These are phyloP conservation scores for Botrytis squamosa DNA, from an alignment of 2,329 filamentous ascomycete genomes.

Conservation along the genomic window DNA sequence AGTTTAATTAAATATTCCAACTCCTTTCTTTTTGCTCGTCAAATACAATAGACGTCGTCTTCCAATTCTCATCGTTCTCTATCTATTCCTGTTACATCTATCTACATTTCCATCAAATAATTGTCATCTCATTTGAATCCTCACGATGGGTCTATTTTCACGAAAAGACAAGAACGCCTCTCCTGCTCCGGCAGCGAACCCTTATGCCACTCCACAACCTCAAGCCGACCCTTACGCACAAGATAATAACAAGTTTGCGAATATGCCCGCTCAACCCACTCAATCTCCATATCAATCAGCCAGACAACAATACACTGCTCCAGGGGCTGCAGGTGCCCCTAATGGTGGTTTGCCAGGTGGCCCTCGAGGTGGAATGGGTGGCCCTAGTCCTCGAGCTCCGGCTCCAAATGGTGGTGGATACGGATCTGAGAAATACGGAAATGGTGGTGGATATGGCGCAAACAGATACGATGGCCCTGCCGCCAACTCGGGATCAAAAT, in stretches of 20 bases:
- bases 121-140: neutral
- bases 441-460: slow-evolving; percentile 50
- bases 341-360: slow-evolving; percentile 31
- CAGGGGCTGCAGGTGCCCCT: slow-evolving; percentile 30
- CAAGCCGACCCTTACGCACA: slow-evolving; percentile 58
- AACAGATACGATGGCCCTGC: slow-evolving; percentile 51
- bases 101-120: neutral
- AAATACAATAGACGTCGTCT: neutral
- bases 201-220: slow-evolving; percentile 38
- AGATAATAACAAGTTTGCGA: slow-evolving; percentile 55
- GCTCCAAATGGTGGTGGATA: slow-evolving; percentile 47
- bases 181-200: slow-evolving; percentile 41
- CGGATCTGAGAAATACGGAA: slow-evolving; percentile 53
- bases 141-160: slow-evolving; percentile 46
- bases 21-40: neutral
- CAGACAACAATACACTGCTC: slow-evolving; percentile 33
- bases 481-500: slow-evolving; percentile 40
- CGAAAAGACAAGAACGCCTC: slow-evolving; percentile 49
- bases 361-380: slow-evolving; percentile 28
- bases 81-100: neutral
- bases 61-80: neutral
- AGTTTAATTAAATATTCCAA: neutral
- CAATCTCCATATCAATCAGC: slow-evolving; percentile 33
- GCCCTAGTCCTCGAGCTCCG: slow-evolving; percentile 26
- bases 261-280: slow-evolving; percentile 43